Percentiles rank a stretch among this genome's conserved stretches.
phyloP scores from a whole-genome alignment of 108 stramenopile species.

The Heterococcus sp. region DNA sequence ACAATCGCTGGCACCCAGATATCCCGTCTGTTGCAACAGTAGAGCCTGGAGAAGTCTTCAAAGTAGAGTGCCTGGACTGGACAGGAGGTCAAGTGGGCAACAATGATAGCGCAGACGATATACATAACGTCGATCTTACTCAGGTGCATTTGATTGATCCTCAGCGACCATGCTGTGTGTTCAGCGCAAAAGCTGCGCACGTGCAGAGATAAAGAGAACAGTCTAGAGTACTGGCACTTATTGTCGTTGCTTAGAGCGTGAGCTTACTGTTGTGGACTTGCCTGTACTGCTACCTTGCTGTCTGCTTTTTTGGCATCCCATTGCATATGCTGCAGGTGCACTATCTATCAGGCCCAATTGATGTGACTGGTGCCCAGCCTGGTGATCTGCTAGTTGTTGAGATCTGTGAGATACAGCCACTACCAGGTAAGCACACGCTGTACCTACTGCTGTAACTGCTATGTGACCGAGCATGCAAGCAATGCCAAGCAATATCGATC shows the following conservation, averaged over 20 bases:
- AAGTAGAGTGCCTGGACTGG: constrained; percentile 70
- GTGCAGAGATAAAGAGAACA: no score
- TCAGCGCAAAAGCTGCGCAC: no score
- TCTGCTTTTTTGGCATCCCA: no score
- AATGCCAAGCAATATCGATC: no score
- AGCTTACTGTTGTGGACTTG: not conserved
- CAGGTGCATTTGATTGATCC: not conserved
- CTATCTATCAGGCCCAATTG: constrained; percentile 64
- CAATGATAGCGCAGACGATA: constrained; percentile 63
- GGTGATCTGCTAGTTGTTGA: constrained; percentile 69
- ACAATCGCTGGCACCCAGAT: constrained; percentile 5
- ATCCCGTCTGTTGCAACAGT: constrained; percentile 66
- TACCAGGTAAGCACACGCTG: constrained; percentile 1
- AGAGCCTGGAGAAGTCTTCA: constrained; percentile 60
- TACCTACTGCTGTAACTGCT: no score
- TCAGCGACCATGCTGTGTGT: no score
- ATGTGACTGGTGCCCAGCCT: constrained; percentile 57
- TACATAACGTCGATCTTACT: constrained; percentile 59
- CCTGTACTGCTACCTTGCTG: no score
- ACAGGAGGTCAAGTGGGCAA: constrained; percentile 70
- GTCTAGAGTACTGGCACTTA: no score
- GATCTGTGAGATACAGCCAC: constrained; percentile 52
- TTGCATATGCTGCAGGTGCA: no score
- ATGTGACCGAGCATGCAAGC: no score
- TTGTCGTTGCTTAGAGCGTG: no score